Evolutionary conservation across 2,329 filamentous ascomycete genomes (phyloP), one percentile per base, ranked within the genome.

Genomic region (Aspergillus sp.): DNA sequence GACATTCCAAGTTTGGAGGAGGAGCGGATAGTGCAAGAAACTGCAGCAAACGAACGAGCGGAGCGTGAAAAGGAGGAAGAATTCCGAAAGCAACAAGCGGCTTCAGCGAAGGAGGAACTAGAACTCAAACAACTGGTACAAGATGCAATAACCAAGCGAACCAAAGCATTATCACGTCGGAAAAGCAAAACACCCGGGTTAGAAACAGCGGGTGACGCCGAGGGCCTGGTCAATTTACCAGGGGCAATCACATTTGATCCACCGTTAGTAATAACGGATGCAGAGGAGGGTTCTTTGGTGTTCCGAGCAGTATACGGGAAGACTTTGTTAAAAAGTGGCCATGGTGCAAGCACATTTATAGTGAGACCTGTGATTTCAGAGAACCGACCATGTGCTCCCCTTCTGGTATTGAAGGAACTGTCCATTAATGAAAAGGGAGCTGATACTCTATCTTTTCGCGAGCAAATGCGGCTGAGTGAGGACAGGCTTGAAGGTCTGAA

Each of bases 1-100:
- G 84, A 91, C 60, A 78, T 96, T 15, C 92, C 91, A 1, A 96
- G 91, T 33, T 80, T 98, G 6, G 91, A 96, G 68, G 91, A 96
- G 67, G 93, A 98, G 73, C 86, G 93, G 40, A 91, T 90, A 27
- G 87, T 87, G 14, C 91, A 96, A 61, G 90, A 96, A 75, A 89
- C 89, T 21, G 85, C 84, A 23, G 80, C 90, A 27, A 85, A 85
- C 54, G 76, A 79, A 56, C 74, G 81, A 64, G 81, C 78, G 50
- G 81, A 81, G 61, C 76, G 76, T 52, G 73, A 79, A 61, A 75
- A 76, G 63, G 75, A 79, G 59, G 86, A 87, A 63, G 81, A 77
- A 58, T 55, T 75, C 33, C 72, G 70, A 27, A 73, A 75, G 62
- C 74, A 76, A 64, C 70, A 76, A 65, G 73, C 76, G 56, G 73